Evolutionary conservation across 352 stramenopile genomes (phyloP), one percentile per base, ranked within the genome.

Genomic region (Phytophthora colocasiae): DNA sequence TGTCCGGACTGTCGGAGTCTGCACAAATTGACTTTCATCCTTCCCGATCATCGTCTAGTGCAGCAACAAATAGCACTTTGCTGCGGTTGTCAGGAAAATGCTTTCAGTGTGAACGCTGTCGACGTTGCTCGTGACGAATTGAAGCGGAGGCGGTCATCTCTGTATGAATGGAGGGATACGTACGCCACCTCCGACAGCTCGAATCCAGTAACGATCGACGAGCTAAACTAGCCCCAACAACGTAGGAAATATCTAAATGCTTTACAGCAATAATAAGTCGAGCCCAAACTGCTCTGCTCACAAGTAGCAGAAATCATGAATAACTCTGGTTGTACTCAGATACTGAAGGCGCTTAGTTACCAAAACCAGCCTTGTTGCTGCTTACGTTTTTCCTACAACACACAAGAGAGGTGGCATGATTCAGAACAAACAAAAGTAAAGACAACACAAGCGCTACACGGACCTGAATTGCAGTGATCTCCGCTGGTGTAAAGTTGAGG

Each of bases 401-500:
- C 24, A 27, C 26, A 53, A 17, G 4, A 50, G 29, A 50, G 11
- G 24, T 38, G 56, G 17, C 10, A 54, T 22, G 31, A 0, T 12
- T 19, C 32, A 43, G 17, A 9, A 54, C 14, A 52, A 19, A 54
- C 27, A 24, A n/a, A n/a, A 15, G 29, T 29, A 15, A 45, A 43
- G 12, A 8, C 49, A 22, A 48, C 41, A 36, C 7, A 44, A 22
- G 45, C 31, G 50, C 17, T 40, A 3, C 15, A 34, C 41, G 17
- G 6, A 87, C 79, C 79, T 89, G 80, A 41, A 92, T 78, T 3
- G 79, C 72, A 47, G 75, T 69, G 40, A 90, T 58, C 69, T 96
- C 86, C 12, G 75, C 59, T 26, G 85, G 74, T 34, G 88, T 83
- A 58, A 96, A 96, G 62, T 96, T 92, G 27, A 96, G 79, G 58